These are phyloP conservation scores for Penicillium crystallinum DNA, from an alignment of 495 filamentous ascomycete species.

Conservation along the genomic window DNA sequence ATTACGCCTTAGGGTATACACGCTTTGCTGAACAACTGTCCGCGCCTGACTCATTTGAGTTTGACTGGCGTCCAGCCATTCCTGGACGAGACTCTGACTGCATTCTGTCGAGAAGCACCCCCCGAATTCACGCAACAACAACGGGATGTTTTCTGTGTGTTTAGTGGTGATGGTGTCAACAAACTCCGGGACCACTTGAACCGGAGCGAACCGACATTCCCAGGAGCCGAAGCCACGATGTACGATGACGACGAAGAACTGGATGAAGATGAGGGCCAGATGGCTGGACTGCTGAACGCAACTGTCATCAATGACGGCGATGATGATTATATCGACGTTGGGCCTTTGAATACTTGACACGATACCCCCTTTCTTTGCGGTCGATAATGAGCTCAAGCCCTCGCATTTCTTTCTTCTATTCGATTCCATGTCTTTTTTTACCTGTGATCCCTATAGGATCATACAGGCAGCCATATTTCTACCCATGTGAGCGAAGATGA, in stretches of 20 bases:
- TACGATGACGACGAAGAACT: constrained; percentile 54
- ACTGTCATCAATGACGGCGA: constrained; percentile 48
- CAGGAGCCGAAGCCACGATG: constrained; percentile 46
- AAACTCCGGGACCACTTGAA: constrained; percentile 76
- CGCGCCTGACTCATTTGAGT: constrained; percentile 88
- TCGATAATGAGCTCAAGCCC: constrained; percentile 5
- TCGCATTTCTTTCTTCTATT: constrained; percentile 12
- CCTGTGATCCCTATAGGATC: constrained; percentile 6
- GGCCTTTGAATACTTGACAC: constrained; percentile 40
- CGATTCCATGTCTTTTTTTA: constrained; percentile 8
- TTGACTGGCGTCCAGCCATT: constrained; percentile 88
- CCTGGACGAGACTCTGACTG: constrained; percentile 67
- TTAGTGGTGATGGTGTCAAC: constrained; percentile 80
- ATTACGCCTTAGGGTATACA: constrained; percentile 70
- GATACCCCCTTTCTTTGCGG: constrained; percentile 25
- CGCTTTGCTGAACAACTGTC: constrained; percentile 82
- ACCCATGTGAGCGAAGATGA: constrained; percentile 28
- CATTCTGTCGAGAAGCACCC: constrained; percentile 83
- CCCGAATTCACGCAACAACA: constrained; percentile 93
- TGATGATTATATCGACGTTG: constrained; percentile 47
- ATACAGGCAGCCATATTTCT: constrained; percentile 20
- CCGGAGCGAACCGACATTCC: constrained; percentile 21
- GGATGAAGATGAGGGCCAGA: constrained; percentile 49
- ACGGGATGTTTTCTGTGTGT: constrained; percentile 93
- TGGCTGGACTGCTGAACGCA: constrained; percentile 53